These are phyloP conservation scores for Naganishia randhawae DNA, from an alignment of 768 basidiomycete species.

Conservation along the genomic window DNA sequence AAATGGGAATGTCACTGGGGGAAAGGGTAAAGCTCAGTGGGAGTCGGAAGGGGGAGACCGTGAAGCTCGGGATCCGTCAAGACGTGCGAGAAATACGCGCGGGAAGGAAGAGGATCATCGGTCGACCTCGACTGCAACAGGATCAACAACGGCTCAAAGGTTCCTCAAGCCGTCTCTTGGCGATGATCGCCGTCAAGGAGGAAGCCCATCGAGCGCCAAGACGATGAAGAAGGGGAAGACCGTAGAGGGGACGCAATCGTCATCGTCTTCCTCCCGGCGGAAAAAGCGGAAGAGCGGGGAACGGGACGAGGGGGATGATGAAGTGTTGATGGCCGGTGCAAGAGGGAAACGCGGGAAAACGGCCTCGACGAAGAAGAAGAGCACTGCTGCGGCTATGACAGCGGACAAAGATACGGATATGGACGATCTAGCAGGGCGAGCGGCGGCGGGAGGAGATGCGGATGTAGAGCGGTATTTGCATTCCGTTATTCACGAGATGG, in stretches of 20 bases:
- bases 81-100: too few species aligned
- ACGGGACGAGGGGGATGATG: neutral
- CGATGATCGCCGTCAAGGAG: neutral
- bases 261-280: neutral
- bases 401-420: neutral
- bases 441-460: neutral
- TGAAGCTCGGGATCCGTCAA: too few species aligned
- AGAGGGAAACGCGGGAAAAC: constrained; percentile 9
- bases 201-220: too few species aligned
- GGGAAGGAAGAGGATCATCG: neutral
- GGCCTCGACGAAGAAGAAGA: neutral
- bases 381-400: neutral
- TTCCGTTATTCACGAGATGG: constrained; percentile 17
- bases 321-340: neutral
- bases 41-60: neutral
- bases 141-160: neutral
- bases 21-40: too few species aligned
- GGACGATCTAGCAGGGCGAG: neutral
- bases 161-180: neutral
- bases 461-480: constrained; percentile 19
- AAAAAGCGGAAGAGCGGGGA: constrained; percentile 16
- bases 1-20: neutral
- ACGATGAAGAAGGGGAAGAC: too few species aligned
- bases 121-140: neutral
- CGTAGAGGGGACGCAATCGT: too few species aligned